Percentiles rank a stretch among this genome's conserved stretches.
phyloP scores from a whole-genome alignment of 2,329 filamentous ascomycete genomes.

The Calonectria pseudoreteaudii region DNA sequence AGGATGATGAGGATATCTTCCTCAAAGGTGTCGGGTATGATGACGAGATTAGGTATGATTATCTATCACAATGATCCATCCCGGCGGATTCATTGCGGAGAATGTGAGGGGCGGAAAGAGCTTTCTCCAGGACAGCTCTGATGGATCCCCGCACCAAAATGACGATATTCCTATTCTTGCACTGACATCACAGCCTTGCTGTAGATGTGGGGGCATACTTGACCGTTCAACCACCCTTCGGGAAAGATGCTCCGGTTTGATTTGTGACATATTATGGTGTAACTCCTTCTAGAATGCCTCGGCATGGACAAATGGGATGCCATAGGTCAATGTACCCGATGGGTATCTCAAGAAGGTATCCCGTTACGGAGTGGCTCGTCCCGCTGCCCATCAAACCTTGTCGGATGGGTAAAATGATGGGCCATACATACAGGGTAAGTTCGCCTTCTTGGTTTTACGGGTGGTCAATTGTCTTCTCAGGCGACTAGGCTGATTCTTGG shows the following conservation, averaged over 20 bases:
- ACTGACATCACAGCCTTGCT: neutral
- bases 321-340: neutral
- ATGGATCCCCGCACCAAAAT: neutral
- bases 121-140: neutral
- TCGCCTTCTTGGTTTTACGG: too few relatives aligned
- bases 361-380: too few relatives aligned
- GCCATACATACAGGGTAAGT: neutral
- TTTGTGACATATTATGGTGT: neutral
- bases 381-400: neutral
- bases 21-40: neutral
- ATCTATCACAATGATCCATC: neutral
- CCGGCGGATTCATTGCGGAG: too few relatives aligned
- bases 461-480: neutral
- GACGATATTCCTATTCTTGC: neutral
- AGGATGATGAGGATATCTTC: neutral
- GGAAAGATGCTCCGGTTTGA: neutral
- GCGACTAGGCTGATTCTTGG: neutral
- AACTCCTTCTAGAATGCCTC: too few relatives aligned
- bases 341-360: neutral
- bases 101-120: neutral
- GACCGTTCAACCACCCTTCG: neutral
- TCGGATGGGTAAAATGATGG: neutral
- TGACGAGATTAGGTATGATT: neutral
- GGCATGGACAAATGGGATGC: neutral
- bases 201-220: neutral